Base-by-base conservation (phyloP, 2,329 filamentous ascomycete genomes). In the Fusarium sp. region DNA sequence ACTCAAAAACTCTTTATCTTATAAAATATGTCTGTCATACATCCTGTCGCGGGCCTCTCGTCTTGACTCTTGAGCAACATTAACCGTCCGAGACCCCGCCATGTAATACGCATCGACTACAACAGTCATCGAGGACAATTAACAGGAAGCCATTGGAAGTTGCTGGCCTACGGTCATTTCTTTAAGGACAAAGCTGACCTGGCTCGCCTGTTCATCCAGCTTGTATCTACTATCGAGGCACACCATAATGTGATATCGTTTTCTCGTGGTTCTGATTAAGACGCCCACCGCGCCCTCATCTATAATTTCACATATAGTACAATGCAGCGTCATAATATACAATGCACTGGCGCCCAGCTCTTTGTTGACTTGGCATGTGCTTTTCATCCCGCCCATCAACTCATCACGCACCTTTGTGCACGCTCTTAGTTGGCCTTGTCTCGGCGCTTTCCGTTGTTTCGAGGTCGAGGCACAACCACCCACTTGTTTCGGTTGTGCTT, bases 401-500 rank as follows among this genome's bases (percentile, higher is more conserved):
- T 56, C 64, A 40, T 76, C 32, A 66, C 27, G 20, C 74, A 42
- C 73, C 68, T 72, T 53, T 65, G 73, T 52, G 68, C 69, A 71
- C 73, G 75, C 43, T 68, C 74, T 75, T 74, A 80, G 44, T 76
- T 76, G 40, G 78, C 88, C 85, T 92, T 92, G 79, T 86, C 83
- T 81, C 90, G 90, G 77, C 95, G 89, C 86, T 95, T 97, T 82
- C 95, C 95, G 83, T 97, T 92, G 84, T 98, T 98, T 77, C 96
- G 91, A 60, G 89, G 88, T 76, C 95, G 89, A 65, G 94, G 88
- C 70, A 91, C 89, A 50, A 98, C 94, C 70, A 99, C 92, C 84
- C 92, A 95, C 80, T 92, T 96, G 86, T 98, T 98, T 82, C 92
- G 83, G 81, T 98, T 98, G 82, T 91, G 88, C 85, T 92, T 97